A percentile compares a stretch with the other conserved stretches of the same genome.
These are phyloP conservation scores for Didymella sp. DNA, from an alignment of 2,329 filamentous ascomycete species.

Conservation along the genomic window DNA sequence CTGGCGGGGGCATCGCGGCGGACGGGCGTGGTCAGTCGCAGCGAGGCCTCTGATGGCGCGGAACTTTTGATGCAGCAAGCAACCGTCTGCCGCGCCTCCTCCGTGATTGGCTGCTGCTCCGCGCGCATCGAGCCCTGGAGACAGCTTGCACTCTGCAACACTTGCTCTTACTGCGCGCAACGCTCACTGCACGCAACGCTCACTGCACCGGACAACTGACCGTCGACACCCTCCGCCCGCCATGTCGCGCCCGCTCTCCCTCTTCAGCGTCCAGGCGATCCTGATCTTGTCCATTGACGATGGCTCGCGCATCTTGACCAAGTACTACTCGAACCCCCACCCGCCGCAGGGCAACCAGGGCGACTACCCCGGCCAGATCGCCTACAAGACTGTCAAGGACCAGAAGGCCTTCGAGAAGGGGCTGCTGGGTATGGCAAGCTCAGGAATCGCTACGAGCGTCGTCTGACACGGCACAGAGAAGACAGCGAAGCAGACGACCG, in stretches of 20 bases:
- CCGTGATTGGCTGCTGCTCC: slow-evolving; percentile 38
- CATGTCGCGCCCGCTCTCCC: slow-evolving; percentile 62
- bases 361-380: slow-evolving; percentile 70
- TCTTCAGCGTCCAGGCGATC: slow-evolving; percentile 62
- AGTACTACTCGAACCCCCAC: slow-evolving; percentile 84
- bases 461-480: slow-evolving; percentile 64
- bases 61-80: slow-evolving; percentile 8
- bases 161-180: no score
- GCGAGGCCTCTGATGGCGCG: neutral
- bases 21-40: neutral
- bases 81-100: neutral
- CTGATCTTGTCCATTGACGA: slow-evolving; percentile 74
- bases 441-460: slow-evolving; percentile 71
- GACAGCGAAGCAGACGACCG: slow-evolving; percentile 92
- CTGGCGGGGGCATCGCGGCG: slow-evolving; percentile 27
- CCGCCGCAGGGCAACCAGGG: slow-evolving; percentile 66
- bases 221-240: slow-evolving; percentile 50
- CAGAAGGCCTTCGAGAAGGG: slow-evolving; percentile 98
- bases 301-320: slow-evolving; percentile 87
- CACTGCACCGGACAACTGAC: neutral
- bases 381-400: slow-evolving; percentile 87
- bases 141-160: slow-evolving; percentile 45
- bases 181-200: slow-evolving; percentile 1
- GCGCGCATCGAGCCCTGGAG: slow-evolving; percentile 24
- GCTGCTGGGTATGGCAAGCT: slow-evolving; percentile 66